Evolutionary conservation across 2,329 filamentous ascomycete species (phyloP).

Genomic region (Fusarium sp.): DNA sequence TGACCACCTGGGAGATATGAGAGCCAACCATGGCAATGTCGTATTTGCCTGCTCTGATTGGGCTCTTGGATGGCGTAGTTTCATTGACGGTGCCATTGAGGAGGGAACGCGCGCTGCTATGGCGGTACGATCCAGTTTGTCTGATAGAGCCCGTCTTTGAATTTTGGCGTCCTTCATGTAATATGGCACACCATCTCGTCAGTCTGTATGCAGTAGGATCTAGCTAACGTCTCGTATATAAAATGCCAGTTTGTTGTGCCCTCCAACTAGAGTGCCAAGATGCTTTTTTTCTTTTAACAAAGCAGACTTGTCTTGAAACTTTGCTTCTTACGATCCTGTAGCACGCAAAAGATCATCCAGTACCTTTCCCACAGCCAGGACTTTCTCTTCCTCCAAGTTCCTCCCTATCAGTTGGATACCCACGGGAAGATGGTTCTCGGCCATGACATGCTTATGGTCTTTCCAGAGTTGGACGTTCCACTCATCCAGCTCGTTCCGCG

Average conservation of each 20-base stretch:
- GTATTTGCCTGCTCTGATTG: conserved; percentile 59
- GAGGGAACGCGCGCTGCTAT: conserved; percentile 50
- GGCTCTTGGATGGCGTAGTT: conserved; percentile 59
- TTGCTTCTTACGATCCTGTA: neutral
- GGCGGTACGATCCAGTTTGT: conserved; percentile 10
- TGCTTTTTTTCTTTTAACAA: neutral
- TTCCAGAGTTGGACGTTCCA: conserved; percentile 26
- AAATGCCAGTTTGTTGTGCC: no score
- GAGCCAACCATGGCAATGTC: conserved; percentile 54
- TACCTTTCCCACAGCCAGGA: conserved; percentile 20
- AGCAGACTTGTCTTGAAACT: neutral
- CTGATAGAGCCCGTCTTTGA: neutral
- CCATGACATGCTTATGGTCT: conserved; percentile 6
- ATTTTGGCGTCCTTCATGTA: neutral
- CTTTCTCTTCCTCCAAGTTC: conserved; percentile 27
- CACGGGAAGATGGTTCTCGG: conserved; percentile 4
- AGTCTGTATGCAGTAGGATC: no score
- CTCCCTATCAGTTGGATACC: conserved; percentile 27
- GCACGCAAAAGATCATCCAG: conserved; percentile 11
- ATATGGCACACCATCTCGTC: neutral
- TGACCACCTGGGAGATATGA: conserved; percentile 52
- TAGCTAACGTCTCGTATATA: neutral
- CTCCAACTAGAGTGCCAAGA: no score
- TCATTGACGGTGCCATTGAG: conserved; percentile 61
- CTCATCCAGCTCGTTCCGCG: conserved; percentile 13